Percentiles rank a stretch among this genome's conserved stretches.
Evolutionary conservation across 2,329 filamentous ascomycete genomes (phyloP).

Genomic region (Emmonsiellopsis sp.): DNA sequence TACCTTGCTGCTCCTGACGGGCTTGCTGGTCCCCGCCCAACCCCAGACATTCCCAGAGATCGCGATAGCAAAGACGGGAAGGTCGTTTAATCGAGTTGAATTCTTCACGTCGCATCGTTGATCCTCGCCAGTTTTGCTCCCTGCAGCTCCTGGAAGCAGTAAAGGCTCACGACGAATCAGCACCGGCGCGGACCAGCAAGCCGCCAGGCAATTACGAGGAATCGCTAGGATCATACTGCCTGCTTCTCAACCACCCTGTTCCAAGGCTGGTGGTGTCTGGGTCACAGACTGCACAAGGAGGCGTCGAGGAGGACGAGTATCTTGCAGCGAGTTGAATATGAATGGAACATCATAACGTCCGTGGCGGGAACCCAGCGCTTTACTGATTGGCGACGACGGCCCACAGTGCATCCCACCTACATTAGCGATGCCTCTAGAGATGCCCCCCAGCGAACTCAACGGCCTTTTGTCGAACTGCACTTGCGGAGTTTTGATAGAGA

Average conservation of each 20-base stretch:
- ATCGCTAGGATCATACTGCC: neutral
- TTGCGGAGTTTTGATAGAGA: neutral
- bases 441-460: neutral
- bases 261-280: neutral
- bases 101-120: slow-evolving; percentile 1
- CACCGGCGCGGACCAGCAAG: neutral
- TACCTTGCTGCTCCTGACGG: neutral
- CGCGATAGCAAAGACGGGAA: neutral
- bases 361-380: neutral
- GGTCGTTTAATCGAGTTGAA: neutral
- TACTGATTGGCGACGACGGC: neutral
- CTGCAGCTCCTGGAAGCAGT: neutral
- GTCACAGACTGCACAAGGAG: neutral
- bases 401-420: neutral
- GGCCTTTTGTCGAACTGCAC: neutral
- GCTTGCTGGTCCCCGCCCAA: neutral
- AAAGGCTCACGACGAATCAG: neutral
- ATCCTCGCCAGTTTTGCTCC: neutral
- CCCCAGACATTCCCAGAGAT: neutral
- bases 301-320: neutral
- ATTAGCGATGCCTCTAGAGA: neutral
- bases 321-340: neutral
- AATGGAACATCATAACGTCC: neutral
- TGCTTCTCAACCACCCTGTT: neutral
- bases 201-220: neutral